Base-by-base conservation (phyloP, 805 yeast species). In the Saccharomycopsis guyanensis region DNA sequence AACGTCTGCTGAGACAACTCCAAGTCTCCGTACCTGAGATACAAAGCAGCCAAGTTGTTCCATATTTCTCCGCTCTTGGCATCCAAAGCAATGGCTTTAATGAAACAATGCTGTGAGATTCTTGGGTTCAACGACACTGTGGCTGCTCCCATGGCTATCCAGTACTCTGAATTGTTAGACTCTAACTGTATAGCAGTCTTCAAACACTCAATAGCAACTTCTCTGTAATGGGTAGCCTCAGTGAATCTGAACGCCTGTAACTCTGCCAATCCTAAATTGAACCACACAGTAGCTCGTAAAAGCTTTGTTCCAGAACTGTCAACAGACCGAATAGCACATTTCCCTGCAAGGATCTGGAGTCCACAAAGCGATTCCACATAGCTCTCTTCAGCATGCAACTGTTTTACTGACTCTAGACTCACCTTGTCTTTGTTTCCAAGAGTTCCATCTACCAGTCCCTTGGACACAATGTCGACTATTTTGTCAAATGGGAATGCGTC, bases 31-130 rank as follows among this genome's bases (percentile, higher is more conserved):
- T 73, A 70, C 25, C 75, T 69, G 48, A 91, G 64, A 54, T 85
- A 89, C 31, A 93, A 66, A 4, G 84, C 73, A 0, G 95, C 96
- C 48, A 93, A 66, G 55, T 86, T 86, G 13, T 80, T 72, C 96
- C 97, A 93, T 3, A 80, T 73, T 15, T 66, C 65, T 3, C 82
- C 75, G 46, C 84, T 85, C 44, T 76, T 75, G 4, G 84, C 75
- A 40, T 85, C 81, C 34, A 88, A 63, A 0, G 85, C 71, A 2
- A 80, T 65, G 0, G 97, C 89, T 52, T 86, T 82, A 55, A 93
- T 84, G 56, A 85, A 86, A 60, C 96, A 87, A 64, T 93, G 99
- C 63, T 93, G 99, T 0, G 97, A 70, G 4, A 86, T 83, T 40
- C 75, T 72, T 0, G 91, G 80, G 53, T 78, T 83, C 3, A 69